Evolutionary conservation across 2,329 filamentous ascomycete species (phyloP).

Genomic region (Aspergillus nomiae): DNA sequence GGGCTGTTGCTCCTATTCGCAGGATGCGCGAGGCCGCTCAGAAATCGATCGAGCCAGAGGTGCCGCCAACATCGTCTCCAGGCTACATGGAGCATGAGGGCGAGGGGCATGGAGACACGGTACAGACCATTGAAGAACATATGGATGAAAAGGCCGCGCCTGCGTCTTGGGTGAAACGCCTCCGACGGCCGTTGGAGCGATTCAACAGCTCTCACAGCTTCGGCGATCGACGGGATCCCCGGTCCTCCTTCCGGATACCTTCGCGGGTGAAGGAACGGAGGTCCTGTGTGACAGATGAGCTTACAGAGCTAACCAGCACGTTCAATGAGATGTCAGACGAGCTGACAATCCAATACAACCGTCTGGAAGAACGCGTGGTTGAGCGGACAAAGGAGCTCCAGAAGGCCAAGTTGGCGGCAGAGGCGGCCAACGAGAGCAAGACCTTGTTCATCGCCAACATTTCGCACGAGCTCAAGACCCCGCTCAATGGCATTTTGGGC

Average conservation of each 20-base stretch:
- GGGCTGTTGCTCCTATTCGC: conserved; percentile 77
- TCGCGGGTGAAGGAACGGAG: conserved; percentile 75
- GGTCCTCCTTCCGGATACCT: conserved; percentile 77
- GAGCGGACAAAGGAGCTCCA: conserved; percentile 83
- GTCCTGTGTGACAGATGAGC: conserved; percentile 78
- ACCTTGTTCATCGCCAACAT: conserved; percentile 97
- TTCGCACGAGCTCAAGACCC: conserved; percentile 78
- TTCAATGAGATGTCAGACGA: conserved; percentile 97
- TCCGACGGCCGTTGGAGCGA: conserved; percentile 14
- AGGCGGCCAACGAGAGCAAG: conserved; percentile 95
- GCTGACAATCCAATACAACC: conserved; percentile 80
- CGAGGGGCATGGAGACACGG: not conserved
- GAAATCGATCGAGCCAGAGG: conserved; percentile 65
- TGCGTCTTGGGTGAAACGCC: conserved; percentile 16
- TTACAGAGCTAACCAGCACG: conserved; percentile 77
- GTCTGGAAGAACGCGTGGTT: conserved; percentile 79
- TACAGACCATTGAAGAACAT: not conserved
- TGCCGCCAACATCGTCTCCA: not conserved
- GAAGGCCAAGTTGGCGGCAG: conserved; percentile 85
- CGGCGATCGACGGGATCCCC: not conserved
- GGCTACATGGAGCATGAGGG: not conserved
- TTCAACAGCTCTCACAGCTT: conserved; percentile 13
- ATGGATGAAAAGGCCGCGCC: conserved; percentile 18
- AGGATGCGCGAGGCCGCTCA: conserved; percentile 74
- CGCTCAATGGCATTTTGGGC: conserved; percentile 86